Percentiles rank a stretch among this genome's conserved stretches.
Evolutionary conservation across 306 rosid genomes (phyloP).

Genomic region (Fragaria iinumae): DNA sequence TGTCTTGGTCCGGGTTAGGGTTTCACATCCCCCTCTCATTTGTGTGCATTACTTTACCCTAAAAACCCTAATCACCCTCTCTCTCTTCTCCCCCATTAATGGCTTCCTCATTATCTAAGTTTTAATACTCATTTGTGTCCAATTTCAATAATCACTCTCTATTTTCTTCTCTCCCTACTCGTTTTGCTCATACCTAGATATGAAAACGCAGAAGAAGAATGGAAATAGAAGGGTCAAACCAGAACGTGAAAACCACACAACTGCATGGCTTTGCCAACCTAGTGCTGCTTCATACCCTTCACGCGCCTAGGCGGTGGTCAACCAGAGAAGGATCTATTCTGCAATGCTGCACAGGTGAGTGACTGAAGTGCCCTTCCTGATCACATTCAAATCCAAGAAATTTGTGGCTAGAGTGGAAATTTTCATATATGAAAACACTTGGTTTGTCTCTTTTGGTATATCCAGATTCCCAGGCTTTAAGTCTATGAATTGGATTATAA

Average conservation of each 20-base stretch:
- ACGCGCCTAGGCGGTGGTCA: constrained; percentile 63
- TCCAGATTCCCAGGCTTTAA: constrained; percentile 14
- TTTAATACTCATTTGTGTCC: constrained; percentile 9
- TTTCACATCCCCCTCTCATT: constrained; percentile 23
- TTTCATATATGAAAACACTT: constrained; percentile 14
- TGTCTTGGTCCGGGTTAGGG: constrained; percentile 50
- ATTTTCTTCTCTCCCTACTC: not conserved
- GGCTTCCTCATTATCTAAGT: constrained; percentile 20
- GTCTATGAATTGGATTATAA: constrained; percentile 11
- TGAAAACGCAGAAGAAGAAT: constrained; percentile 6
- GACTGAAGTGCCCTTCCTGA: constrained; percentile 28
- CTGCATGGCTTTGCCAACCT: constrained; percentile 61
- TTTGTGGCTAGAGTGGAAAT: constrained; percentile 26
- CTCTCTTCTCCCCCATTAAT: constrained; percentile 21
- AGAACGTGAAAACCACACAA: constrained; percentile 58
- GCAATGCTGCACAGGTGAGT: constrained; percentile 18
- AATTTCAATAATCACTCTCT: constrained; percentile 15
- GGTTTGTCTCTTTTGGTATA: constrained; percentile 25
- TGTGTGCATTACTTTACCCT: constrained; percentile 12
- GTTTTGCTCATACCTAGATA: constrained; percentile 9
- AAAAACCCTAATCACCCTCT: constrained; percentile 13
- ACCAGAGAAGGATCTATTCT: constrained; percentile 16
- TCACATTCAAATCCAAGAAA: not conserved
- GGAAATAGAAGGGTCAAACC: constrained; percentile 45
- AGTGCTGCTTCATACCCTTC: constrained; percentile 14